Conservation (phyloP, 192 early-diverging fungal species). For the Gaertneriomyces semiglobifer region DNA sequence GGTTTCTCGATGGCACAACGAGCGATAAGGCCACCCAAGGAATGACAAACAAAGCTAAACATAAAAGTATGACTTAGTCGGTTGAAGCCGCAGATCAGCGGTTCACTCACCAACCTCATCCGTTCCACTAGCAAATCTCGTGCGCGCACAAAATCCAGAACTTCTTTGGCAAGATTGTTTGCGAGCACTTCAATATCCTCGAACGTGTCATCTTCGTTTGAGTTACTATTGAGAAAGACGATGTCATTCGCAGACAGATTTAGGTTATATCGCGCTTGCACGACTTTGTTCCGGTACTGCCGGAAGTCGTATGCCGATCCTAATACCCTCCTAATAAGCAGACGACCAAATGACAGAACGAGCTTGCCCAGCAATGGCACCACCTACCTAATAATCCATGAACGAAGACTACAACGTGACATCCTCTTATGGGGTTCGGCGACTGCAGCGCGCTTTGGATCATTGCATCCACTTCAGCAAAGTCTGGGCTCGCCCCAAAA, state of each 20-base stretch:
- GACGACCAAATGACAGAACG: not conserved
- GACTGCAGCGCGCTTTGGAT: not conserved
- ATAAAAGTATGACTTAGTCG: not conserved
- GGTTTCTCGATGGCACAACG: constrained; percentile 28
- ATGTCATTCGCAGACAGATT: not conserved
- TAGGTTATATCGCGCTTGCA: constrained; percentile 4
- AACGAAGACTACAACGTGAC: constrained; percentile 36
- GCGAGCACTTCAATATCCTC: constrained; percentile 22
- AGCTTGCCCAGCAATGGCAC: not conserved
- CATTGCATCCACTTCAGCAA: not conserved
- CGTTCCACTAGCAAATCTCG: not conserved
- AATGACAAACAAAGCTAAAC: constrained; percentile 33
- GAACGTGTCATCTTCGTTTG: constrained; percentile 29
- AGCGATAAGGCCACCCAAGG: constrained; percentile 34
- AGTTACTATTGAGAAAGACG: constrained; percentile 12
- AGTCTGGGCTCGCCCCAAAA: not conserved
- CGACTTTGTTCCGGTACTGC: constrained; percentile 21
- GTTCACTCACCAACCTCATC: constrained; percentile 7
- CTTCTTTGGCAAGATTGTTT: constrained; percentile 17
- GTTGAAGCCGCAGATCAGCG: no score
- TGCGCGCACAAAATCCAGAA: constrained; percentile 13
- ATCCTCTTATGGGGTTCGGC: not conserved
- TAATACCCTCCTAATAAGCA: not conserved
- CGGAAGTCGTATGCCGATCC: constrained; percentile 32
- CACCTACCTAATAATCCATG: constrained; percentile 28